A percentile compares a stretch with the other conserved stretches of the same genome.
These are phyloP conservation scores for Echites panduratus DNA, from an alignment of 257 asterid species.

Conservation along the genomic window DNA sequence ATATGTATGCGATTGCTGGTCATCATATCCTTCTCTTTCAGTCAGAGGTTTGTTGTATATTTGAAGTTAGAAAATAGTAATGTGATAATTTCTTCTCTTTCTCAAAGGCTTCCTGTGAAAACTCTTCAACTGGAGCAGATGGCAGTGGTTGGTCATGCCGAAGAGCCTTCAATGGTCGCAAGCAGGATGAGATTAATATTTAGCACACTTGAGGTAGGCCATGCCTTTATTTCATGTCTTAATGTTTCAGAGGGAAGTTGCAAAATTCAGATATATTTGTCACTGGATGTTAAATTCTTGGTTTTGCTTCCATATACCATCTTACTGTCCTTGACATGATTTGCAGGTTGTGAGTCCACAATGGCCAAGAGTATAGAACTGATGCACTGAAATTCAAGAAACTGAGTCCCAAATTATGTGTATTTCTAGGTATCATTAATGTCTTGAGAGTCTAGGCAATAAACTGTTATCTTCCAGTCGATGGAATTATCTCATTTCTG, in stretches of 20 bases:
- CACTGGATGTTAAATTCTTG: neutral
- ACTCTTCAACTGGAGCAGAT: constrained; percentile 90
- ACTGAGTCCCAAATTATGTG: neutral
- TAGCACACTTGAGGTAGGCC: constrained; percentile 82
- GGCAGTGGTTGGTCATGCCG: constrained; percentile 75
- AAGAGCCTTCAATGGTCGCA: constrained; percentile 85
- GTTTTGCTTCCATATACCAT: neutral
- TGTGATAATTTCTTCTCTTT: constrained; percentile 5
- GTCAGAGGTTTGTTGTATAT: too few relatives aligned
- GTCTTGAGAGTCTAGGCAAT: neutral
- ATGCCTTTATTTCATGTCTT: neutral
- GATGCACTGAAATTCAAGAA: neutral
- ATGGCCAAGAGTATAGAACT: constrained; percentile 66
- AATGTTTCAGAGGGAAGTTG: constrained; percentile 5
- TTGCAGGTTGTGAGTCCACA: constrained; percentile 94
- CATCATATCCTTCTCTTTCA: neutral
- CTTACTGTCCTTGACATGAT: neutral
- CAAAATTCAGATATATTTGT: neutral
- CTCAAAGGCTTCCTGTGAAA: constrained; percentile 88
- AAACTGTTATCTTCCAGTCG: neutral
- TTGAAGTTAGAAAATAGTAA: constrained; percentile 1
- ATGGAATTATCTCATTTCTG: neutral
- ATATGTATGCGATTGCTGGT: neutral
- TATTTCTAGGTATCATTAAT: neutral
- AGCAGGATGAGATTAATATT: constrained; percentile 91